Base-by-base conservation (phyloP, 164 flowering plant species). In the Annona cherimola region DNA sequence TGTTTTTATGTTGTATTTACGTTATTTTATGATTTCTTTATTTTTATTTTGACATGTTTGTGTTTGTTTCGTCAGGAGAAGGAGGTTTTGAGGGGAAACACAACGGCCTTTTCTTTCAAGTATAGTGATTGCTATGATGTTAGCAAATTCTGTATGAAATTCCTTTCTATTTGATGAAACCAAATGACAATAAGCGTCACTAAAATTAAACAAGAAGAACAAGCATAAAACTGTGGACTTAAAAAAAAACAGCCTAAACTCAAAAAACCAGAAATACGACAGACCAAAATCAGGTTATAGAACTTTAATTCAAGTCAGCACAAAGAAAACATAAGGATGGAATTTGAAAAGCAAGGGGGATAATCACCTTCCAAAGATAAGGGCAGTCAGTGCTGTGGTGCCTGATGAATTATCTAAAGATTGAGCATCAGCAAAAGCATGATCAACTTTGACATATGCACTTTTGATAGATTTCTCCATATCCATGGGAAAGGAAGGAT, bases 321-420 rank as follows among this genome's bases (percentile, higher is more conserved):
- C 39, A 69, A 40, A 20, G 64, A 12, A 4, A n/a, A 40, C 1
- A 67, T 35, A n/a, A 40, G 44, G 16, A 41, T 12, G 45, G 35
- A 43, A 3, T 59, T 35, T 18, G 35, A 69, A 66, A 70, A 68
- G 62, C 42, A 78, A 26, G 42, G 69, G 26, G 7, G 12, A 65
- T 45, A 6, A 75, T 77, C 75, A 91, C 99, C 94, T 86, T 79
- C 90, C 94, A 77, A 81, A 82, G 43, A 87, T 78, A 68, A 94
- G 83, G 55, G 92, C 90, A 74, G 96, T 84, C 50, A 94, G 77
- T n/a, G 92, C 99, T 35, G 99, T 94, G 39, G 99, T 94, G 70
- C 99, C 97, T 65, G 99, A 94, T 35, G 99, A 87, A 60, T 80
- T 89, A 76, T 94, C 97, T 4, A 90, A 84, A 61, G 89, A 81